phyloP scores from a whole-genome alignment of 2,329 filamentous ascomycete genomes.

The Rachicladosporium sp. region DNA sequence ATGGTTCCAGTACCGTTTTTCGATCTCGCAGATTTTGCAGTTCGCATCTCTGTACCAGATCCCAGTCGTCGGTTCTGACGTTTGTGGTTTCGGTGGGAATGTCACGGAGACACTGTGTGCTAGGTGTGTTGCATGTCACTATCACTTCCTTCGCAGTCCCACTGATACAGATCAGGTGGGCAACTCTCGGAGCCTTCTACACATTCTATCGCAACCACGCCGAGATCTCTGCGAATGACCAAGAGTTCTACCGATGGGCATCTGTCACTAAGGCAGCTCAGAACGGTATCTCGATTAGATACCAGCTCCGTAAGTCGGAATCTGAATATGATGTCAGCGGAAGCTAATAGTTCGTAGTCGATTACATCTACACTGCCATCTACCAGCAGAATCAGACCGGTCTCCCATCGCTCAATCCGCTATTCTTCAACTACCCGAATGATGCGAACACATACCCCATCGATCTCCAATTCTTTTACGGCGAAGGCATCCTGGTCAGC shows the following conservation, averaged over 20 bases:
- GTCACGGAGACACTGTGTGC: constrained; percentile 41
- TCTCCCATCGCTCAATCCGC: constrained; percentile 50
- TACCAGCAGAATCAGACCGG: constrained; percentile 46
- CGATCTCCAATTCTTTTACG: constrained; percentile 44
- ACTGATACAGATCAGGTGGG: constrained; percentile 39
- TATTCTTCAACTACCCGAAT: constrained; percentile 55
- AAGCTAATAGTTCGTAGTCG: constrained; percentile 17
- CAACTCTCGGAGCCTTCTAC: constrained; percentile 54
- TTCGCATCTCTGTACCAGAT: constrained; percentile 8
- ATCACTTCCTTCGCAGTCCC: not conserved
- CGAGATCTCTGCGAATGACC: constrained; percentile 28
- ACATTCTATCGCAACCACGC: constrained; percentile 65
- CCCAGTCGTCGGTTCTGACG: constrained; percentile 26
- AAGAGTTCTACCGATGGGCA: constrained; percentile 57
- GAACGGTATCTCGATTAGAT: constrained; percentile 54
- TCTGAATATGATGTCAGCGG: no score
- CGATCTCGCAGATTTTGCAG: constrained; percentile 7
- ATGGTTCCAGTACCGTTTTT: constrained; percentile 7
- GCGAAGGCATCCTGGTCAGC: constrained; percentile 40
- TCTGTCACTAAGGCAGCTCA: constrained; percentile 48
- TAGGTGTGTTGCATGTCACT: not conserved
- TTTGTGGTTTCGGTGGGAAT: constrained; percentile 36
- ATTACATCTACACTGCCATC: constrained; percentile 63
- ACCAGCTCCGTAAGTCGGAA: constrained; percentile 35
- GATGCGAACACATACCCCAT: constrained; percentile 40